phyloP scores from a whole-genome alignment of 2,329 filamentous ascomycete species.

The Cordyceps sp. region DNA sequence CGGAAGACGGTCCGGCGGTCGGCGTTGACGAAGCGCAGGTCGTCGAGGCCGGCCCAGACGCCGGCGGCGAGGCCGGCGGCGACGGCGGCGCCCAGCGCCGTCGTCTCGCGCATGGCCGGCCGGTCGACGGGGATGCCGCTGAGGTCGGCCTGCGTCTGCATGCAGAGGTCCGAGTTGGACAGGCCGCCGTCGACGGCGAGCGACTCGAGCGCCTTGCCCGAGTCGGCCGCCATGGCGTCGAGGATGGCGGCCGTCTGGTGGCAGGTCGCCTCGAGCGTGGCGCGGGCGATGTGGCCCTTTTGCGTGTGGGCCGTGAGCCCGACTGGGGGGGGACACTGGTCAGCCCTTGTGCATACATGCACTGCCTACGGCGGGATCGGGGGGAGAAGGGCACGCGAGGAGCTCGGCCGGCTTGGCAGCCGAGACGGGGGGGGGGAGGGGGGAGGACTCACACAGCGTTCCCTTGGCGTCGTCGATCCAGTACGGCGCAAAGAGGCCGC shows the following conservation, averaged over 20 bases:
- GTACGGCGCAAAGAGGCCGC: constrained; percentile 79
- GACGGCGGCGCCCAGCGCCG: constrained; percentile 74
- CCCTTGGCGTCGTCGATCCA: constrained; percentile 91
- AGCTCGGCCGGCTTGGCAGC: too few species aligned
- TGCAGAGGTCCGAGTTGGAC: constrained; percentile 75
- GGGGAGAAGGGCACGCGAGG: too few species aligned
- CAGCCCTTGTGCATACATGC: too few species aligned
- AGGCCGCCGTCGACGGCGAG: constrained; percentile 81
- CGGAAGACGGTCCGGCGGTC: constrained; percentile 53
- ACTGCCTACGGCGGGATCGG: too few species aligned
- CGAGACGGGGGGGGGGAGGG: too few species aligned
- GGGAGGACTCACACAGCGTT: constrained; percentile 48
- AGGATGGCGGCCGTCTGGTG: constrained; percentile 88
- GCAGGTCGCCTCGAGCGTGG: constrained; percentile 80
- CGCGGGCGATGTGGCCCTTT: constrained; percentile 72
- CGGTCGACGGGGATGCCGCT: constrained; percentile 69
- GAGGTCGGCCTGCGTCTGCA: constrained; percentile 83
- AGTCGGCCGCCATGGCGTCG: constrained; percentile 81
- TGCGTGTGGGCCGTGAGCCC: constrained; percentile 76
- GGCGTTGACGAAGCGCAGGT: constrained; percentile 57
- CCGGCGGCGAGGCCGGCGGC: constrained; percentile 73
- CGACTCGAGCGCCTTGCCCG: constrained; percentile 54
- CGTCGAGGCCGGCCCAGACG: constrained; percentile 60
- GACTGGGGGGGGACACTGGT: constrained; percentile 25
- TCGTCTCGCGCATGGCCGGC: constrained; percentile 80